Evolutionary conservation across 2,329 filamentous ascomycete species (phyloP), one percentile per base, ranked within the genome.

Genomic region (Cladobotryum mycophilum): DNA sequence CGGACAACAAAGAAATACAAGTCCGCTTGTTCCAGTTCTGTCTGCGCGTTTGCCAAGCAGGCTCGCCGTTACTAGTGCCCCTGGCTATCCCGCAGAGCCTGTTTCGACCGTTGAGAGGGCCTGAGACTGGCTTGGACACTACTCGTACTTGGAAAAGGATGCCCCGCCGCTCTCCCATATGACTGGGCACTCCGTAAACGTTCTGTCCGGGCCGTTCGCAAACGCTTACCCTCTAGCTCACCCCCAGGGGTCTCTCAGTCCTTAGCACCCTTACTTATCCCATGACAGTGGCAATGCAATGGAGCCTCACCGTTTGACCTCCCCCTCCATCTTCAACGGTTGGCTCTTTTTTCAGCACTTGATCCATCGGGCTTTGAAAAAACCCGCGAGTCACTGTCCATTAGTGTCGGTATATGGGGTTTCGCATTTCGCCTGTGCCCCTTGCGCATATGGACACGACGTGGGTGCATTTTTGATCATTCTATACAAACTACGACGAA

Each of bases 101-200:
- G 42, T 35, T 33, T 45, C 42, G 30, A 45, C 42, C 42, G 42
- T 45, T 45, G 42, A 45, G n/a, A 45, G 25, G 42, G 42, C 42
- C 42, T 45, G 42, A 45, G 42, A 45, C 42, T 42, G n/a, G 42
- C 30, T 25, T 45, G 42, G 25, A 34, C 25, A 35, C 42, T 33
- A 18, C 18, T 8, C n/a, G 18, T 33, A 18, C 18, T 8, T 34
- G 18, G 41, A 42, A 30, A 7, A 45, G 9, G 22, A 45, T 20
- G 3, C 33, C 42, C 5, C 33, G 42, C 25, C 14, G 25, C 42
- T 45, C 42, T 17, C 33, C 14, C 25, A 18, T 45, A 3, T 42
- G 40, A 22, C 40, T 42, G 15, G 40, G 17, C 40, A 22, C 18
- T 20, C 40, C 15, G 22, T 17, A 9, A 42, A 42, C 40, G 40